Percentiles rank a stretch among this genome's conserved stretches.
Evolutionary conservation across 495 filamentous ascomycete species (phyloP).

Genomic region (Elasticomyces elasticus): DNA sequence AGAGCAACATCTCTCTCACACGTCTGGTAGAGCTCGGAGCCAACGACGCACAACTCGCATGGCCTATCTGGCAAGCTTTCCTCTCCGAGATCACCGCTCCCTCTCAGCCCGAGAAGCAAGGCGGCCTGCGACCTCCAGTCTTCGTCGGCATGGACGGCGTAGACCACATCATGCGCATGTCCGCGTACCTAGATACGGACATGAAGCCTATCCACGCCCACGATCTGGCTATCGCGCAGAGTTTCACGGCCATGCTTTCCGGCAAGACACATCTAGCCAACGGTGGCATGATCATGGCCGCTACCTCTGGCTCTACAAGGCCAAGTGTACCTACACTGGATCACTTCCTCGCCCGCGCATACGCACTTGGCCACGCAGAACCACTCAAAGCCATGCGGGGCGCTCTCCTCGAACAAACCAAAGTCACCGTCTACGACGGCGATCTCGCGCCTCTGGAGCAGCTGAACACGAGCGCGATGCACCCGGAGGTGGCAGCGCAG

Average conservation of each 20-base stretch:
- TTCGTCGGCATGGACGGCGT: constrained; percentile 71
- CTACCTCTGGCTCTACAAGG: constrained; percentile 57
- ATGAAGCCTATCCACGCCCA: constrained; percentile 75
- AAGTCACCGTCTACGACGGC: constrained; percentile 25
- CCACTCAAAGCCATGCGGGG: background rate
- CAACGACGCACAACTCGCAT: constrained; percentile 64
- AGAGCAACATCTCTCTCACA: constrained; percentile 52
- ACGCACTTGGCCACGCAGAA: background rate
- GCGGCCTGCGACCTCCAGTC: constrained; percentile 56
- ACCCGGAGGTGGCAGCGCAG: background rate
- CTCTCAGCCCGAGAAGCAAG: constrained; percentile 24
- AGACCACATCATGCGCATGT: constrained; percentile 63
- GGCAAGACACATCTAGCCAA: constrained; percentile 53
- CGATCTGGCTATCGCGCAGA: constrained; percentile 64
- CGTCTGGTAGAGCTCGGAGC: constrained; percentile 59
- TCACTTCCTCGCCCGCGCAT: constrained; percentile 25
- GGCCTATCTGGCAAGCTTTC: constrained; percentile 71
- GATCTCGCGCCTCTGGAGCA: background rate
- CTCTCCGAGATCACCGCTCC: constrained; percentile 64
- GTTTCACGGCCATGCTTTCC: constrained; percentile 61
- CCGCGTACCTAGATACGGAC: constrained; percentile 57
- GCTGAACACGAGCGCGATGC: background rate
- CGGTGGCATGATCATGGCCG: constrained; percentile 68
- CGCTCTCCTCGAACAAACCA: constrained; percentile 19
- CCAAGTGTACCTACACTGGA: constrained; percentile 53